Evolutionary conservation across 345 rosid species (phyloP), one percentile per base, ranked within the genome.

Genomic region (Microthlaspi erraticum): DNA sequence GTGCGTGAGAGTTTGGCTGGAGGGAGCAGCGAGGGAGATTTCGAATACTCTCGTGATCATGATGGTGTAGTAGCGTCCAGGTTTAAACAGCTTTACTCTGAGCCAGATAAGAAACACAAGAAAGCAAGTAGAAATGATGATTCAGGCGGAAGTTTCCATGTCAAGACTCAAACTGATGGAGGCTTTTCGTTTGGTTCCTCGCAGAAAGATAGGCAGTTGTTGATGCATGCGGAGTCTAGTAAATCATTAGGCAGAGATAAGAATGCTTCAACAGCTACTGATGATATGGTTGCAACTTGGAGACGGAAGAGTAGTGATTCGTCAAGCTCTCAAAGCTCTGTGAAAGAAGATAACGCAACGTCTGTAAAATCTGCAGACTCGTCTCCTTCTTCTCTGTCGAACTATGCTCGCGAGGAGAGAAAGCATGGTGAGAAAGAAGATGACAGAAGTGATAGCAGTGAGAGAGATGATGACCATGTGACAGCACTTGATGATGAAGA

Each of bases 401-500:
- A 86, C 79, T 88, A 81, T 61, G 87, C 83, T 76, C 79, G 85
- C 66, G 81, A 53, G 64, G 96, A 86, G 74, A 77, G 83, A 69
- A 89, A 74, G 64, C 78, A 18, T 74, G 81, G 73, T 26, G 80
- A 71, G 74, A 84, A 88, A 72, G 88, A 83, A 77, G 88, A 80
- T 34, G 88, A 82, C 68, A 88, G 79, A 76, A 83, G 72, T 78
- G 77, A 66, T 33, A 75, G 74, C 29, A 78, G 70, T 60, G 77
- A 49, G 18, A 87, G 81, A 83, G 93, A 86, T 75, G 94, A 88
- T 63, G 94, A 92, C 64, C 87, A 80, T 17, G 90, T 80, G 41
- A 85, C 81, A 55, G 77, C 83, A 39, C 78, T 88, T 52, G 99
- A 95, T 75, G 99, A 95, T 81, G 98, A 95, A 71, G 99, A 95